Conservation (phyloP, 163 green algal species). For the Scenedesmus sp. region DNA sequence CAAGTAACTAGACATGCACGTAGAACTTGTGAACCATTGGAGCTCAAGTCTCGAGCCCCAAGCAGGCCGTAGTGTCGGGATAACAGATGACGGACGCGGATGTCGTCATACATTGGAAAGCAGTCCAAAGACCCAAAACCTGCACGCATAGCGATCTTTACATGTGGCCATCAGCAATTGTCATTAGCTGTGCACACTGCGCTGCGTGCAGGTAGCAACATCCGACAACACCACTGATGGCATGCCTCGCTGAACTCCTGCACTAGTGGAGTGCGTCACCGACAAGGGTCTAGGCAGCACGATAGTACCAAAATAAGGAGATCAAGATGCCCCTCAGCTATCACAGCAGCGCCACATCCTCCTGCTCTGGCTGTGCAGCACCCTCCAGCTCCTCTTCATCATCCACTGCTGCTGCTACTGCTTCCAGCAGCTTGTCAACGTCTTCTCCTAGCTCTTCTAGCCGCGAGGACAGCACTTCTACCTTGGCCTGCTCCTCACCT, state of each 20-base stretch:
- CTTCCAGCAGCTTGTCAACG: constrained; percentile 26
- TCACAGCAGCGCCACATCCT: constrained; percentile 29
- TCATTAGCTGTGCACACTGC: too few species aligned
- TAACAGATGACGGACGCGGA: background rate
- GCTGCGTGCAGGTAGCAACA: background rate
- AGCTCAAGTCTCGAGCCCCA: background rate
- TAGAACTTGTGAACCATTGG: too few species aligned
- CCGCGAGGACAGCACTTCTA: constrained; percentile 27
- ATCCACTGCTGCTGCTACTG: background rate
- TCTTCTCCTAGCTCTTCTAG: constrained; percentile 53
- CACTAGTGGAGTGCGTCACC: too few species aligned
- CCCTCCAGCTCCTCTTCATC: background rate
- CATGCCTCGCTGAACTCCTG: too few species aligned
- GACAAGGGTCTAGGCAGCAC: too few species aligned
- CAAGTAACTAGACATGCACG: too few species aligned
- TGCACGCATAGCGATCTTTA: too few species aligned
- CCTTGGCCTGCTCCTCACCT: constrained; percentile 56
- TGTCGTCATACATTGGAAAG: background rate
- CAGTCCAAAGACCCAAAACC: background rate
- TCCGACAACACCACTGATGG: too few species aligned
- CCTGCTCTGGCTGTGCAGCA: background rate
- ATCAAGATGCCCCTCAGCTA: too few species aligned
- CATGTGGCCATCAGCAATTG: too few species aligned
- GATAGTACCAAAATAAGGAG: too few species aligned
- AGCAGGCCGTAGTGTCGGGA: background rate